Percentiles rank a stretch among this genome's conserved stretches.
These are phyloP conservation scores for Dryas drummondii DNA, from an alignment of 306 rosid species.

Conservation along the genomic window DNA sequence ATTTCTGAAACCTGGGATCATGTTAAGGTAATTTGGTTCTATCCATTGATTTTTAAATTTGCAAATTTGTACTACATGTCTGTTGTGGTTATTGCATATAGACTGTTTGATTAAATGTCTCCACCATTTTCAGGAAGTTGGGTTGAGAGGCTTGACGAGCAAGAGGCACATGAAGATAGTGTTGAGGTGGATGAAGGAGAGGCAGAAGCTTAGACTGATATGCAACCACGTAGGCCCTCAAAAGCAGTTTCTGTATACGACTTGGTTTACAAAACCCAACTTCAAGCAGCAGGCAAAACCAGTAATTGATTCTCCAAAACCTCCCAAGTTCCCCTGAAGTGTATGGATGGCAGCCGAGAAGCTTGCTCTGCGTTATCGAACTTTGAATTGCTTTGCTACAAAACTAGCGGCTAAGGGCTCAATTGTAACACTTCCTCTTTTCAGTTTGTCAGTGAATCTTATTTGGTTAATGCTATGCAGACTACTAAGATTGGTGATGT, in stretches of 20 bases:
- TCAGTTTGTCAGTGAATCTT: background rate
- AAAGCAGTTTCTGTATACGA: conserved; percentile 83
- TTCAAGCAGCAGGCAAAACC: conserved; percentile 33
- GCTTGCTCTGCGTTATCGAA: background rate
- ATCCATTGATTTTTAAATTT: background rate
- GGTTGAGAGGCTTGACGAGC: conserved; percentile 74
- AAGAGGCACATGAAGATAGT: conserved; percentile 85
- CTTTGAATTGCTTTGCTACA: background rate
- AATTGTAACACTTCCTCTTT: background rate
- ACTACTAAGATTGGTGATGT: background rate
- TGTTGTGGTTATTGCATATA: background rate
- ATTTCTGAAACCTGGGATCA: conserved; percentile 80
- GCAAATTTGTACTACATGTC: background rate
- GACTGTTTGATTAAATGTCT: background rate
- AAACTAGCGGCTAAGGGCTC: background rate
- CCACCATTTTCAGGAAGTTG: conserved; percentile 56
- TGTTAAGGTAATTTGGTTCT: conserved; percentile 46
- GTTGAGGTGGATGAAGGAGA: conserved; percentile 92
- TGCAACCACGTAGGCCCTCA: conserved; percentile 82
- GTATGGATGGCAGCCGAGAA: background rate
- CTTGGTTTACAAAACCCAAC: conserved; percentile 70
- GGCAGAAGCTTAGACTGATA: conserved; percentile 74
- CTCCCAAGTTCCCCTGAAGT: conserved; percentile 30
- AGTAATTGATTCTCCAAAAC: conserved; percentile 31
- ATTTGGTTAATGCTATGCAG: background rate